Conservation (phyloP, 2,329 filamentous ascomycete genomes). For the Sphaceloma murrayae region DNA sequence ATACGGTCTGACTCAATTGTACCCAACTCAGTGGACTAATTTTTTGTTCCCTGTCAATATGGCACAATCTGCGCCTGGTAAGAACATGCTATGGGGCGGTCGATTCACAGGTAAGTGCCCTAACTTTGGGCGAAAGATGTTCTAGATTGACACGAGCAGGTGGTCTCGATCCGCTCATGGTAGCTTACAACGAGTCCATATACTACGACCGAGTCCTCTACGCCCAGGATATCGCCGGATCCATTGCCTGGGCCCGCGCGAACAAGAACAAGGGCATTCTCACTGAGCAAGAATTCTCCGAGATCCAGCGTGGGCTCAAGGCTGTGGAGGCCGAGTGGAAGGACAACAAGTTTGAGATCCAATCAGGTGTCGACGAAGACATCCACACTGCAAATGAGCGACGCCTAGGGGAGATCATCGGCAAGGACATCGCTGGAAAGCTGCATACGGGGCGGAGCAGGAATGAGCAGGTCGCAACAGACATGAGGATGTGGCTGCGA, state of each 20-base stretch:
- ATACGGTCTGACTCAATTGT: no score
- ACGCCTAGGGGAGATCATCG: constrained; percentile 66
- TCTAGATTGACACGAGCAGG: constrained; percentile 38
- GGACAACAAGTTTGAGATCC: constrained; percentile 36
- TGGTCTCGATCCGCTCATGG: constrained; percentile 77
- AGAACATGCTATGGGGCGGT: constrained; percentile 52
- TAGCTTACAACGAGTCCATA: constrained; percentile 72
- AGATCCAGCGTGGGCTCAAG: constrained; percentile 63
- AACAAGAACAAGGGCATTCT: constrained; percentile 69
- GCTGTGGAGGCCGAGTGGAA: constrained; percentile 46
- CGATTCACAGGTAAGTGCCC: constrained; percentile 50
- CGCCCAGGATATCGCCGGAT: constrained; percentile 69
- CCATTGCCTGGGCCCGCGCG: constrained; percentile 71
- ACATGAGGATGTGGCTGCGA: constrained; percentile 83
- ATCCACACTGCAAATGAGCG: constrained; percentile 48
- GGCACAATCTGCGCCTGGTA: constrained; percentile 24
- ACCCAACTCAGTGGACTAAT: background rate
- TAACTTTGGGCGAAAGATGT: background rate
- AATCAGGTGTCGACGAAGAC: constrained; percentile 43
- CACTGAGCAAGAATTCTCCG: constrained; percentile 58
- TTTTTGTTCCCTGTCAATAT: background rate
- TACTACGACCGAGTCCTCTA: constrained; percentile 70
- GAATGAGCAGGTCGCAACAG: constrained; percentile 83
- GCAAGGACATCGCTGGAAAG: constrained; percentile 76
- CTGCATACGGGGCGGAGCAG: constrained; percentile 78